Evolutionary conservation across 2,329 filamentous ascomycete species (phyloP).

Genomic region (Aureobasidium sp.): DNA sequence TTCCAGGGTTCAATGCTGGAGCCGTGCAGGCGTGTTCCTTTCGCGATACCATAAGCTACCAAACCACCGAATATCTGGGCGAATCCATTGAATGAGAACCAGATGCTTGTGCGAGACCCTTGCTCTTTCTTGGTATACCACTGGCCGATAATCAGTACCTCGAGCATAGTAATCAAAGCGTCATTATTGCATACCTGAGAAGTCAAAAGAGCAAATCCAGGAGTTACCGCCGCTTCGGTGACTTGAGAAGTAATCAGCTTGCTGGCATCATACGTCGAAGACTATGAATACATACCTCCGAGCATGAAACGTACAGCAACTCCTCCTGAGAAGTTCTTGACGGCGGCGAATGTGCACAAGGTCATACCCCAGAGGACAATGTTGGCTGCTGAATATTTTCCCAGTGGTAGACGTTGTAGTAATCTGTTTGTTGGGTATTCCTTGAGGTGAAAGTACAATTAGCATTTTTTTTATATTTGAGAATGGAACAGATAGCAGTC

Average conservation of each 20-base stretch:
- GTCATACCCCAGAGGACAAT: conserved; percentile 57
- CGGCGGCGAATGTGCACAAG: conserved; percentile 55
- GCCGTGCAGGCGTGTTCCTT: conserved; percentile 46
- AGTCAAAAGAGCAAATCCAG: conserved; percentile 60
- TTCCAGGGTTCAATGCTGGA: conserved; percentile 57
- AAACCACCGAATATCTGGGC: conserved; percentile 57
- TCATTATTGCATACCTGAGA: conserved; percentile 23
- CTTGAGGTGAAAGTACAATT: no score
- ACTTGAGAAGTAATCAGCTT: background rate
- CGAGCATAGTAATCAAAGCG: background rate
- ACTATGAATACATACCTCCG: conserved; percentile 41
- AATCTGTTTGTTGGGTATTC: conserved; percentile 59
- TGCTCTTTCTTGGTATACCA: conserved; percentile 68
- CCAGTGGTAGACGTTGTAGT: conserved; percentile 55
- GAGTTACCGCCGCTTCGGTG: conserved; percentile 61
- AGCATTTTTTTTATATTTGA: no score
- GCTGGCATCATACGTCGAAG: background rate
- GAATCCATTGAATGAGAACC: conserved; percentile 61
- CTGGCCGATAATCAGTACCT: conserved; percentile 30
- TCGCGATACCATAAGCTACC: conserved; percentile 56
- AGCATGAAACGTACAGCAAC: conserved; percentile 57
- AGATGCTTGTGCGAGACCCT: conserved; percentile 53
- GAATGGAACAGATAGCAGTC: no score
- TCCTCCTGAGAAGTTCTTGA: conserved; percentile 51
- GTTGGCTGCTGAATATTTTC: conserved; percentile 58